A percentile compares a stretch with the other conserved stretches of the same genome.
Conservation (phyloP, 108 stramenopile species). For the Skeletonema menzelii region DNA sequence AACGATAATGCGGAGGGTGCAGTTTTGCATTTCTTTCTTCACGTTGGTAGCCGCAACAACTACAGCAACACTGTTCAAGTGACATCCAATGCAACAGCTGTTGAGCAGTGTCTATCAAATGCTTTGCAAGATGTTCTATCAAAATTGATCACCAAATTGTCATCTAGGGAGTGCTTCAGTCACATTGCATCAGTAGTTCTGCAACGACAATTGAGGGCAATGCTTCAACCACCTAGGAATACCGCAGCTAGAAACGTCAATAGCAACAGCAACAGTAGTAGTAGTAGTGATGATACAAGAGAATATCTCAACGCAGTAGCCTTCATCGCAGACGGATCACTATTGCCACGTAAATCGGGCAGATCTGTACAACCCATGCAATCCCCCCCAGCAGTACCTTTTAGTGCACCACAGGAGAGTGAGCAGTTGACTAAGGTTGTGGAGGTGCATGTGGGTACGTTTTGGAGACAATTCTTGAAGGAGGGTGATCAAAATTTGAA, state of each 20-base stretch:
- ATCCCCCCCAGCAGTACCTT: conserved; percentile 76
- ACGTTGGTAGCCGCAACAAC: conserved; percentile 2
- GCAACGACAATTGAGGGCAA: conserved; percentile 55
- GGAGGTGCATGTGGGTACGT: conserved; percentile 50
- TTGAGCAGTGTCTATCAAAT: not conserved
- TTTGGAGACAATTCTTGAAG: conserved; percentile 39
- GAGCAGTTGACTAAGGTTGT: conserved; percentile 40
- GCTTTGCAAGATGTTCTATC: conserved; percentile 1
- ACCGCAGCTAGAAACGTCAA: not conserved
- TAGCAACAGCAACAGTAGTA: not conserved
- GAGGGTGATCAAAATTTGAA: conserved; percentile 5
- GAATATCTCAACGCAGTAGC: conserved; percentile 58
- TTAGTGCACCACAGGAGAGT: conserved; percentile 57
- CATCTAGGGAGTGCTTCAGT: conserved; percentile 29
- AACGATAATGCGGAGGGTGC: not conserved
- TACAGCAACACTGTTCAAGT: not conserved
- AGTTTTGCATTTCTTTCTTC: conserved; percentile 22
- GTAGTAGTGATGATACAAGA: not conserved
- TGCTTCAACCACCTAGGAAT: conserved; percentile 30
- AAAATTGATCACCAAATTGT: not conserved
- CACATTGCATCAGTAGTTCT: conserved; percentile 68
- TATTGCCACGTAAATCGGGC: conserved; percentile 83
- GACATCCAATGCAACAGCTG: not conserved
- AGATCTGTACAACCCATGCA: conserved; percentile 73
- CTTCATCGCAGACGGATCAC: conserved; percentile 78